phyloP scores from a whole-genome alignment of 2,329 filamentous ascomycete genomes.

The Colletotrichum tofieldiae region DNA sequence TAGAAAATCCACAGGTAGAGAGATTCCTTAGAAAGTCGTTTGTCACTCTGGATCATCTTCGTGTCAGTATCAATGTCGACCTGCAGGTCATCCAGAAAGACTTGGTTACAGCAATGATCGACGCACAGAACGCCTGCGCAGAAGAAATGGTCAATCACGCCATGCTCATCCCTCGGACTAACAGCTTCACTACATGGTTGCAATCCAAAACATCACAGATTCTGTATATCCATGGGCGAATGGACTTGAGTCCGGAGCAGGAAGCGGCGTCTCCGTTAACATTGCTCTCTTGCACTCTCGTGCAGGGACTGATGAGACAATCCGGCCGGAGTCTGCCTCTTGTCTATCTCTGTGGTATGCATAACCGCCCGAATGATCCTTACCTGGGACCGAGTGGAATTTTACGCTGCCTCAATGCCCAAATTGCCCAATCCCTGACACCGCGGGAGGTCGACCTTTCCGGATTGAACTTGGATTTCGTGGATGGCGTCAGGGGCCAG shows the following conservation, averaged over 20 bases:
- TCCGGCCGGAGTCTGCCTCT: conserved; percentile 5
- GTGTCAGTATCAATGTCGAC: neutral
- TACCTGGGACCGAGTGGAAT: conserved; percentile 1
- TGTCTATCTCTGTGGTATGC: conserved; percentile 21
- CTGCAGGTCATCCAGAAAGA: neutral
- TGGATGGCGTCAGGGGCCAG: conserved; percentile 20
- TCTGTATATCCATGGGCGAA: conserved; percentile 9
- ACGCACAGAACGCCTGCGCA: conserved; percentile 24
- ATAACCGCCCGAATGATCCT: conserved; percentile 2
- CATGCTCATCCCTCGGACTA: neutral
- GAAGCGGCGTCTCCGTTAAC: conserved; percentile 17
- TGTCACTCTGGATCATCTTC: conserved; percentile 6
- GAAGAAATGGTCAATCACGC: conserved; percentile 1
- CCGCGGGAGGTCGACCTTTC: conserved; percentile 23
- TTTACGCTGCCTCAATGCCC: conserved; percentile 10
- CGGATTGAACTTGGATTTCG: conserved; percentile 3
- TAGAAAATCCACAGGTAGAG: conserved; percentile 17
- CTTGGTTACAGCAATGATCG: conserved; percentile 6
- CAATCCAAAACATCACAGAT: conserved; percentile 3
- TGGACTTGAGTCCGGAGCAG: conserved; percentile 21
- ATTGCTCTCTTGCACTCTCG: conserved; percentile 15
- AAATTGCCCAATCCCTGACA: neutral
- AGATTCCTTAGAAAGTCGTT: neutral
- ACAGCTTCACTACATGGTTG: conserved; percentile 18
- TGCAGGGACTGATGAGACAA: neutral